Evolutionary conservation across 2,329 filamentous ascomycete genomes (phyloP).

Genomic region (Eutypa lata): DNA sequence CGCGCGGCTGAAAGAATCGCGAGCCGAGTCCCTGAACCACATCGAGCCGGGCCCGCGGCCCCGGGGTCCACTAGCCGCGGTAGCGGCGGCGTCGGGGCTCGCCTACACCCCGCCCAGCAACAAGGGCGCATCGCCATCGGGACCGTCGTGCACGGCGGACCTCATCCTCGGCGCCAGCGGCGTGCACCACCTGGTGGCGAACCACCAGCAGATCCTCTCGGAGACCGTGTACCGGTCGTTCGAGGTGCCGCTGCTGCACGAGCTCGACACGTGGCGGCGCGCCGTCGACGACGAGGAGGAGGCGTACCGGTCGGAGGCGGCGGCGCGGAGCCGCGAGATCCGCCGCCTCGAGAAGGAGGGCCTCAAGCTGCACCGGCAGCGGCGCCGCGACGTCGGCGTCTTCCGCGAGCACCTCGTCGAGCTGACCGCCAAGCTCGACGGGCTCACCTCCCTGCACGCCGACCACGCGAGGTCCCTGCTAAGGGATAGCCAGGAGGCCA

Average conservation of each 20-base stretch:
- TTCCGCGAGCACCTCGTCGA: constrained; percentile 63
- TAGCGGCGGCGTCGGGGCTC: too few species aligned
- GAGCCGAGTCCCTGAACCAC: constrained; percentile 51
- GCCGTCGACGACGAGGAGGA: constrained; percentile 64
- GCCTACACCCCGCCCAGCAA: too few species aligned
- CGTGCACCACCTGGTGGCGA: constrained; percentile 65
- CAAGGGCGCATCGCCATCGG: too few species aligned
- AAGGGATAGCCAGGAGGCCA: constrained; percentile 63
- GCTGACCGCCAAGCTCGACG: constrained; percentile 60
- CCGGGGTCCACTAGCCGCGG: too few species aligned
- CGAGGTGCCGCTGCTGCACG: constrained; percentile 67
- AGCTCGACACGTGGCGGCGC: constrained; percentile 62
- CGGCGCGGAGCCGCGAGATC: constrained; percentile 57
- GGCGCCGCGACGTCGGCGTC: constrained; percentile 56
- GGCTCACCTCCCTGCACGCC: constrained; percentile 57
- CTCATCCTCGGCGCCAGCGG: constrained; percentile 60
- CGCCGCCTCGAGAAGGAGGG: constrained; percentile 63
- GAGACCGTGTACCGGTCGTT: constrained; percentile 67
- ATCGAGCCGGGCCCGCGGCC: constrained; percentile 25
- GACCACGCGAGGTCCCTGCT: constrained; percentile 58
- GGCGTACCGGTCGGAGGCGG: constrained; percentile 54
- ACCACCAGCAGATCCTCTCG: constrained; percentile 67
- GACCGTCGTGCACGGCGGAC: constrained; percentile 64
- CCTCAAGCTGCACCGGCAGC: constrained; percentile 57
- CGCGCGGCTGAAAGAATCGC: constrained; percentile 65